These are phyloP conservation scores for Neodidymelliopsis sp. DNA, from an alignment of 2,329 filamentous ascomycete genomes.

Conservation along the genomic window DNA sequence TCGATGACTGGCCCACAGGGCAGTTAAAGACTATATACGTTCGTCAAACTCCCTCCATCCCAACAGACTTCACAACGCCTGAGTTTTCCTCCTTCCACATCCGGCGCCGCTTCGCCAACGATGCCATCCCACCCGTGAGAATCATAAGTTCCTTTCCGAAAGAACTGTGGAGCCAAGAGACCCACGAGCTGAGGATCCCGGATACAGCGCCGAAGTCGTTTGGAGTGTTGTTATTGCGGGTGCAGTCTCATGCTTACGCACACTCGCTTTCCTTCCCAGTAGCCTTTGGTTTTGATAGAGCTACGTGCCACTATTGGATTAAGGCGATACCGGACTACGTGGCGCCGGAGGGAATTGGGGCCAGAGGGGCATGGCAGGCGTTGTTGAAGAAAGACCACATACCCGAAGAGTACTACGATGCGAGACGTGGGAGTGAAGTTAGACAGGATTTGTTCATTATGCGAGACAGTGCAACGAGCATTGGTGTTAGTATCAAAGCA, in stretches of 20 bases:
- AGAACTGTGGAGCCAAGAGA: slow-evolving; percentile 19
- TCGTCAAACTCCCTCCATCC: slow-evolving; percentile 32
- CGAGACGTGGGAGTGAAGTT: slow-evolving; percentile 20
- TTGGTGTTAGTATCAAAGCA: slow-evolving; percentile 30
- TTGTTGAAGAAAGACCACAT: slow-evolving; percentile 22
- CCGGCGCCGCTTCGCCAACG: slow-evolving; percentile 24
- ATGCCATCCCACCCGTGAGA: slow-evolving; percentile 24
- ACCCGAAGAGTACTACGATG: slow-evolving; percentile 24
- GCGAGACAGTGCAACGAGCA: slow-evolving; percentile 21
- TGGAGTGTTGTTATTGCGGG: slow-evolving; percentile 26
- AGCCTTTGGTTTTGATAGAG: slow-evolving; percentile 30
- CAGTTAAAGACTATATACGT: slow-evolving; percentile 34
- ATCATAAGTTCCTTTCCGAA: slow-evolving; percentile 28
- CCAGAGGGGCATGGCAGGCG: slow-evolving; percentile 22
- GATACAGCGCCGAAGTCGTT: slow-evolving; percentile 16
- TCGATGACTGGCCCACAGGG: slow-evolving; percentile 48
- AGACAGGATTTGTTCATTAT: slow-evolving; percentile 33
- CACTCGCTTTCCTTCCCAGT: slow-evolving; percentile 30
- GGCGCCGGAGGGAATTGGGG: slow-evolving; percentile 15
- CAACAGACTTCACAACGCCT: slow-evolving; percentile 28
- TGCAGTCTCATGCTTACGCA: slow-evolving; percentile 25
- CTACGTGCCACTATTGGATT: slow-evolving; percentile 34
- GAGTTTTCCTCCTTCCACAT: slow-evolving; percentile 33
- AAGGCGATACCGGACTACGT: slow-evolving; percentile 22
- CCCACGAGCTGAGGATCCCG: slow-evolving; percentile 28